A percentile compares a stretch with the other conserved stretches of the same genome.
Conservation (phyloP, 495 filamentous ascomycete genomes). For the Penicillium alfredii region DNA sequence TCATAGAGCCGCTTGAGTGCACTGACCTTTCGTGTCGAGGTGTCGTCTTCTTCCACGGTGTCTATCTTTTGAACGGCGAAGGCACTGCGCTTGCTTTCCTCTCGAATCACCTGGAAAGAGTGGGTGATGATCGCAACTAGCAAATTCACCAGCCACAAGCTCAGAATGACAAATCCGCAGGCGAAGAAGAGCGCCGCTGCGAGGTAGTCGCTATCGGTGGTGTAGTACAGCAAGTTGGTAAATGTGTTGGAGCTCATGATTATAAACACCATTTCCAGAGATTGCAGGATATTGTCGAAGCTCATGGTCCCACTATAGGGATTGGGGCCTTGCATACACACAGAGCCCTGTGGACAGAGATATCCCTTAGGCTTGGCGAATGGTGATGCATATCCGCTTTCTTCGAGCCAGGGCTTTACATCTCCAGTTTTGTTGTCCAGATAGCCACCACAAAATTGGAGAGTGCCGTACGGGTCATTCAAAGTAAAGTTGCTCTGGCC, state of each 20-base stretch:
- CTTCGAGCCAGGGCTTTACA: constrained; percentile 59
- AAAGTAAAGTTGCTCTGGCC: constrained; percentile 33
- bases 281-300: constrained; percentile 92
- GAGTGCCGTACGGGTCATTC: constrained; percentile 44
- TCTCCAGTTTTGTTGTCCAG: constrained; percentile 52
- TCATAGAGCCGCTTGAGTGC: constrained; percentile 63
- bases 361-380: constrained; percentile 82
- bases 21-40: constrained; percentile 39
- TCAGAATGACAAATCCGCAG: constrained; percentile 83
- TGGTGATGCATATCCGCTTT: constrained; percentile 38
- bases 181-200: constrained; percentile 81
- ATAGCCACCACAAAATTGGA: constrained; percentile 85
- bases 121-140: constrained; percentile 97
- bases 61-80: constrained; percentile 74
- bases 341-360: constrained; percentile 74
- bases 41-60: constrained; percentile 29
- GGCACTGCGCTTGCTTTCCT: constrained; percentile 90
- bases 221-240: constrained; percentile 88
- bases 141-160: constrained; percentile 93
- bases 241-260: constrained; percentile 98
- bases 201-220: constrained; percentile 85
- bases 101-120: constrained; percentile 95
- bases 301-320: constrained; percentile 84
- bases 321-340: constrained; percentile 72
- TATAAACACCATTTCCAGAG: constrained; percentile 93